Evolutionary conservation across 345 rosid species (phyloP), one percentile per base, ranked within the genome.

Genomic region (Conringia planisiliqua): DNA sequence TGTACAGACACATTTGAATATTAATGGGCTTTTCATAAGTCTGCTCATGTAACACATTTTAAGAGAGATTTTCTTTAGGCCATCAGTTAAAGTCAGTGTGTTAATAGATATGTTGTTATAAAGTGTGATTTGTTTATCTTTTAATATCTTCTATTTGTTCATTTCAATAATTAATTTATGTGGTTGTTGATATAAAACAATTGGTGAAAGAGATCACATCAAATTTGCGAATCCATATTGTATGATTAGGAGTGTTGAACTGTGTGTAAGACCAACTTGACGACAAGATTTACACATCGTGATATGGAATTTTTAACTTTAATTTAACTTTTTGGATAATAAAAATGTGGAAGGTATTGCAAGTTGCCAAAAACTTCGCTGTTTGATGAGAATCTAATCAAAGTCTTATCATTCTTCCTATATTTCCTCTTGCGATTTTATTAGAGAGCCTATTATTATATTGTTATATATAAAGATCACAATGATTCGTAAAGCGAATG

Each of bases 251-350:
- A 64, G 22, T 22, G 47, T 73, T 74, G 72, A 74, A 66, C 39
- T 16, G 47, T 46, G 52, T 57, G 35, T 27, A 47, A 74, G 60
- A 74, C 17, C 72, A 74, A 66, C 59, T 69, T 54, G 59, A 54
- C 60, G 52, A 70, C 75, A 76, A 35, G 66, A 26, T 52, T 62
- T 43, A 62, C 65, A 63, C 71, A 76, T 76, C 58, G 70, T 62
- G 66, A 27, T 62, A 43, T 76, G 65, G 74, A 76, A 69, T 69
- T 50, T 52, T 36, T 43, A 60, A 59, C 68, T 68, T 75, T 65
- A 71, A 13, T 44, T 39, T 27, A 0, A 40, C 64, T 75, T 59
- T 74, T 58, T 7, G 55, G 73, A 75, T 59, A 30, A 60, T 39
- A 10, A 60, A 68, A 42, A 33, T 69, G 75, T 62, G 74, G 44